phyloP scores from a whole-genome alignment of 1,284 basidiomycete species.

The Cutaneotrichosporon sp. region DNA sequence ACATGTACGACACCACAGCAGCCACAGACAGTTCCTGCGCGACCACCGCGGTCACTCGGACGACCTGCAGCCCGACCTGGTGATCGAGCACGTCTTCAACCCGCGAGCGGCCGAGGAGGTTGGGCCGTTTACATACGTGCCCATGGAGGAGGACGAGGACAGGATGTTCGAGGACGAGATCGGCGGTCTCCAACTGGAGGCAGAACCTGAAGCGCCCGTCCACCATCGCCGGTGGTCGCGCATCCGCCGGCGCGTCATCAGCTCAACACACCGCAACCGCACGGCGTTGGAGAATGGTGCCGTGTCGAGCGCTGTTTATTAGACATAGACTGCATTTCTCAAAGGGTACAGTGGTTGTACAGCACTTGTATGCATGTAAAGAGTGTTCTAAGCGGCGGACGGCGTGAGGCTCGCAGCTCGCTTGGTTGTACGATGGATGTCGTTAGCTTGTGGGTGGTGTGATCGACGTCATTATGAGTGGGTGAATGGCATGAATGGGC shows the following conservation, averaged over 20 bases:
- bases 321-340: background rate
- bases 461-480: too few species aligned
- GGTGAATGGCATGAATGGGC: too few species aligned
- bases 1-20: slow-evolving; percentile 6
- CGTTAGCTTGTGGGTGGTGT: too few species aligned
- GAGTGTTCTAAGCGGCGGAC: too few species aligned
- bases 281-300: background rate
- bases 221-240: slow-evolving; percentile 3
- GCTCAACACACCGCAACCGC: background rate
- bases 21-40: slow-evolving; percentile 8
- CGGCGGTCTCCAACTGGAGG: background rate
- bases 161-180: slow-evolving; percentile 4
- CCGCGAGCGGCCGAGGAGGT: slow-evolving; percentile 35
- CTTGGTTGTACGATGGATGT: too few species aligned
- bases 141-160: slow-evolving; percentile 12
- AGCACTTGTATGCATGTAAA: slow-evolving; percentile 3
- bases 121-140: slow-evolving; percentile 46
- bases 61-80: slow-evolving; percentile 34
- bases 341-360: background rate
- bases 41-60: background rate
- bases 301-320: slow-evolving; percentile 2
- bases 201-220: background rate
- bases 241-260: slow-evolving; percentile 9
- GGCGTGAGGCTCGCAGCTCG: too few species aligned
- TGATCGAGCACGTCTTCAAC: slow-evolving; percentile 51